Evolutionary conservation across 2,329 filamentous ascomycete species (phyloP), one percentile per base, ranked within the genome.

Genomic region (Cercospora zeae-maydis): DNA sequence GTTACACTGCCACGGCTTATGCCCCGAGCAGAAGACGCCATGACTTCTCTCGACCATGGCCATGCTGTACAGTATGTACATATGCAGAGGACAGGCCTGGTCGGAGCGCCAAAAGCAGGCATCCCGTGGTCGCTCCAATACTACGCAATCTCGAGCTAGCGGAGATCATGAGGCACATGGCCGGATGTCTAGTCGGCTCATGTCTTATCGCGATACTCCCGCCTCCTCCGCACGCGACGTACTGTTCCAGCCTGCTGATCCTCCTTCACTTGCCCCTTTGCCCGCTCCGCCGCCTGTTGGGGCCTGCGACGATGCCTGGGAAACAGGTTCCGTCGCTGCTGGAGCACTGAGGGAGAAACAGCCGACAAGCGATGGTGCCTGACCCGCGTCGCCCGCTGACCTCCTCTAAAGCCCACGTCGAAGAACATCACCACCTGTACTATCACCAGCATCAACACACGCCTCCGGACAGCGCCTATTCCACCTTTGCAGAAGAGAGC

Each of bases 181-280:
- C 53, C 55, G 39, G 55, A 19, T 13, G 30, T 24, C 53, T 30
- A 31, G 31, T 31, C 24, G 21, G 2, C 39, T 33, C 36, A 42
- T 42, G 45, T 63, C 61, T 63, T 60, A 57, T 63, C 61, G 61
- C 39, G 51, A 63, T 62, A 62, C 55, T 55, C 61, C 42, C 55
- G 47, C 47, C 47, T 52, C 19, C 47, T 16, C 47, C 21, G 47
- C 30, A 33, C 47, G 30, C 10, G 24, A 52, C 24, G 30, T n/a
- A 24, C 47, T 33, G 14, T 16, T 30, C 24, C 2, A 52, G 39
- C 39, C 39, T 45, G 39, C 39, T 24, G 39, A 45, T 45, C 39
- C 47, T 52, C 47, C 47, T 33, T 3, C 47, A 3, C 47, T 24
- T 5, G 21, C 13, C 47, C 47, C 27, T 14, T n/a, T 16, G 53